Evolutionary conservation across 257 asterid species (phyloP).

Genomic region (Solanum paucissectum): DNA sequence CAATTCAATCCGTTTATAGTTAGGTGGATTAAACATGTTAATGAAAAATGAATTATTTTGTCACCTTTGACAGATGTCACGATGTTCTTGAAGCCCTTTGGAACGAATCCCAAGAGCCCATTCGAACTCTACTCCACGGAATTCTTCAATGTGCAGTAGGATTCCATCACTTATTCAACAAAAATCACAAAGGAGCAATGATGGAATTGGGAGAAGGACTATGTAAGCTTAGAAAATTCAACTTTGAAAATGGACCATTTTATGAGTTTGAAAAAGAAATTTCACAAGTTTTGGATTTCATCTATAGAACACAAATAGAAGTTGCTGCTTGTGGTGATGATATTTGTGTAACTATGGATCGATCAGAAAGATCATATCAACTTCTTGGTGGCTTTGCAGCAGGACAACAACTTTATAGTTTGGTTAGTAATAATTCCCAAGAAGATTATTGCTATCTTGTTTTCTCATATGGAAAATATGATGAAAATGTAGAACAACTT

Average conservation of each 20-base stretch:
- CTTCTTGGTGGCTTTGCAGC: constrained; percentile 80
- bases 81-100: constrained; percentile 71
- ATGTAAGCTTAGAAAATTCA: constrained; percentile 72
- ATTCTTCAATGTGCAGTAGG: constrained; percentile 78
- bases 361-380: constrained; percentile 75
- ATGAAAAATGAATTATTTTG: background rate
- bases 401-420: constrained; percentile 51
- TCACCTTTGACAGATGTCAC: constrained; percentile 33
- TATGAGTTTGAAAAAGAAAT: constrained; percentile 56
- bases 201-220: constrained; percentile 91
- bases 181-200: constrained; percentile 92
- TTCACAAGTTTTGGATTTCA: constrained; percentile 62
- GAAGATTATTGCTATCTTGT: constrained; percentile 26
- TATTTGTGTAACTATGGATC: constrained; percentile 59
- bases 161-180: constrained; percentile 80
- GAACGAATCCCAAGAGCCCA: constrained; percentile 54
- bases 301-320: constrained; percentile 68
- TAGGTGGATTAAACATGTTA: background rate
- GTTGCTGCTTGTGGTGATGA: constrained; percentile 80
- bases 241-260: constrained; percentile 67
- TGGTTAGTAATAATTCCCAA: constrained; percentile 22
- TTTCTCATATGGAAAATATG: constrained; percentile 34
- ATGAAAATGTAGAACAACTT: constrained; percentile 14
- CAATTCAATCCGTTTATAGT: background rate
- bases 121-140: constrained; percentile 56